Evolutionary conservation across 208 protist species (phyloP).

Genomic region (Balamuthia mandrillaris): DNA sequence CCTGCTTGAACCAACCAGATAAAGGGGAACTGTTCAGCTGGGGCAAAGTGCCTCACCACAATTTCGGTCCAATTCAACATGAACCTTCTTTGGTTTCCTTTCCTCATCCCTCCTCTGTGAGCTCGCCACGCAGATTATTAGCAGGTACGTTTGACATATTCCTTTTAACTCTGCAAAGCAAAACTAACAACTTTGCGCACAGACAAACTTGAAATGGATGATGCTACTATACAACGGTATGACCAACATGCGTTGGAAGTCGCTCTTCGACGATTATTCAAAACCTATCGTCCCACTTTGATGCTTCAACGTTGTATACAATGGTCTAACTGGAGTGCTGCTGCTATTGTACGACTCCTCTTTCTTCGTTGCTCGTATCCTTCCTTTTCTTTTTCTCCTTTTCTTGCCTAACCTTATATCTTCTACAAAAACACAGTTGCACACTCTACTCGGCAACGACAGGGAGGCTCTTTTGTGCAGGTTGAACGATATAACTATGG

Average conservation of each 20-base stretch:
- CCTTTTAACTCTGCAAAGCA: no score
- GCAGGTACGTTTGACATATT: no score
- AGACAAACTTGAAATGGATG: not conserved
- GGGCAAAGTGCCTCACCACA: no score
- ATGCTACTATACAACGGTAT: not conserved
- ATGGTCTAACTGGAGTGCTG: not conserved
- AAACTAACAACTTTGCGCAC: no score
- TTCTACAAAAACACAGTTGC: not conserved
- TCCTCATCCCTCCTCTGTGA: no score
- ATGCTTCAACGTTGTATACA: not conserved
- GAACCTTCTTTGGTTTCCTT: no score
- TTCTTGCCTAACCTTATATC: no score
- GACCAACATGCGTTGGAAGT: constrained; percentile 12
- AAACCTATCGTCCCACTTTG: not conserved
- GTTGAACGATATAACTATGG: no score
- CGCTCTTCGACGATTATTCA: not conserved
- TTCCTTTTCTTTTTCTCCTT: not conserved
- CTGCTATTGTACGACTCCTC: not conserved
- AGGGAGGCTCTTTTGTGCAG: not conserved
- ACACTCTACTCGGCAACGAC: not conserved
- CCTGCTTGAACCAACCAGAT: no score
- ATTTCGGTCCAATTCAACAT: no score
- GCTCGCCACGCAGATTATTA: no score
- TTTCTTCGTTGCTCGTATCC: not conserved
- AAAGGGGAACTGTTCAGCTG: no score